These are phyloP conservation scores for Phlebiopsis flavidoalba DNA, from an alignment of 768 basidiomycete genomes.

Conservation along the genomic window DNA sequence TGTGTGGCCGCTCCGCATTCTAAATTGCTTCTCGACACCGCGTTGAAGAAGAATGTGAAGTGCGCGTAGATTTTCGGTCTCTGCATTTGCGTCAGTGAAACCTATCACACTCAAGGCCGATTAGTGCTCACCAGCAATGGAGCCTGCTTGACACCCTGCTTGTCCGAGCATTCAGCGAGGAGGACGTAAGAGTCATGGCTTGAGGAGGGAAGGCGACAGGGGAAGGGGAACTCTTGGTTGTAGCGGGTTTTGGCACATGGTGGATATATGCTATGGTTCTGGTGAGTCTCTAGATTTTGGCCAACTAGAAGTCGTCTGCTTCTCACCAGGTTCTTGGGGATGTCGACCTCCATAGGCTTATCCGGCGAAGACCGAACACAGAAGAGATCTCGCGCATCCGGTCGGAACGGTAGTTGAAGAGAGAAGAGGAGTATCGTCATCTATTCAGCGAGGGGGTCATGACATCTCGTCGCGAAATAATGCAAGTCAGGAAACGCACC, in stretches of 20 bases:
- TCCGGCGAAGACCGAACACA: constrained; percentile 76
- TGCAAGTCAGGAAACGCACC: constrained; percentile 34
- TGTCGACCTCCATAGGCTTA: constrained; percentile 76
- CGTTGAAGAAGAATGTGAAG: constrained; percentile 98
- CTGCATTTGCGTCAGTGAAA: constrained; percentile 27
- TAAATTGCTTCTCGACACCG: constrained; percentile 90
- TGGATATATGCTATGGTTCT: constrained; percentile 64
- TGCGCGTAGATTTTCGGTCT: constrained; percentile 99
- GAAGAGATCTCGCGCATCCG: constrained; percentile 89
- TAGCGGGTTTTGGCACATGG: constrained; percentile 96
- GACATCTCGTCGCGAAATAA: neutral
- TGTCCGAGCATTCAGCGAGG: constrained; percentile 80
- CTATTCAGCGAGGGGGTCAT: constrained; percentile 33
- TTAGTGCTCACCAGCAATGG: constrained; percentile 61
- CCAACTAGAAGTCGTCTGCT: neutral
- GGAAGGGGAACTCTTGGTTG: constrained; percentile 87
- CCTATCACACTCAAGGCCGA: constrained; percentile 9
- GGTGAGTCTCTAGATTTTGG: neutral
- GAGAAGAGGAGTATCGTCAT: constrained; percentile 86
- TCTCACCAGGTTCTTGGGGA: constrained; percentile 78
- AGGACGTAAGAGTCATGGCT: constrained; percentile 85
- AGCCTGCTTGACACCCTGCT: constrained; percentile 75
- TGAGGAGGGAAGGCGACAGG: constrained; percentile 90
- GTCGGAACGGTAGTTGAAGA: constrained; percentile 97
- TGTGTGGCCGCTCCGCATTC: constrained; percentile 72